A percentile compares a stretch with the other conserved stretches of the same genome.
Evolutionary conservation across 192 early-diverging fungal species (phyloP).

Genomic region (Obelidium mucronatum): DNA sequence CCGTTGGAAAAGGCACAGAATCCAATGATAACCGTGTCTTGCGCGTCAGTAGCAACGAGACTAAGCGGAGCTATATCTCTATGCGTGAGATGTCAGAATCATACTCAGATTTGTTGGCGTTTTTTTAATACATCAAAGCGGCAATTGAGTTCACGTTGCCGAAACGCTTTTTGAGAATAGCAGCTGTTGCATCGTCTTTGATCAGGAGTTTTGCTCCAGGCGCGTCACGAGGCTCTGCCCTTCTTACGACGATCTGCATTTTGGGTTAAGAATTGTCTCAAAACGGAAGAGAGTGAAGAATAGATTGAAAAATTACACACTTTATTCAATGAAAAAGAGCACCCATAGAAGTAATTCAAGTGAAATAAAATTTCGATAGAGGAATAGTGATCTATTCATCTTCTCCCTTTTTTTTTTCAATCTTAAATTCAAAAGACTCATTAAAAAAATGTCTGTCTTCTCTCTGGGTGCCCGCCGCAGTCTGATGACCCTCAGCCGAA

Average conservation of each 20-base stretch:
- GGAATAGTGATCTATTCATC: no score
- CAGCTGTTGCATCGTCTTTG: conserved; percentile 24
- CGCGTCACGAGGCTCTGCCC: conserved; percentile 49
- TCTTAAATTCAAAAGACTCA: no score
- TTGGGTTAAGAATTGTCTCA: neutral
- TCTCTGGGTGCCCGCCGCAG: no score
- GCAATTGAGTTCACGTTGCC: conserved; percentile 46
- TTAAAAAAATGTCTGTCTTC: no score
- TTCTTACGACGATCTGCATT: conserved; percentile 36
- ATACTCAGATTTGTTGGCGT: no score
- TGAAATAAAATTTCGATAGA: no score
- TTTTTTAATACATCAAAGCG: conserved; percentile 52
- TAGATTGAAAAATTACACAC: no score
- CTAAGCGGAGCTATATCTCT: conserved; percentile 46
- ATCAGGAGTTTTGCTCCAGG: conserved; percentile 41
- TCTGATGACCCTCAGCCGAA: no score
- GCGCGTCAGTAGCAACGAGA: conserved; percentile 42
- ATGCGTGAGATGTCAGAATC: no score
- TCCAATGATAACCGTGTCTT: conserved; percentile 38
- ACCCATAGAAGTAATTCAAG: no score
- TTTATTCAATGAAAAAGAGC: no score
- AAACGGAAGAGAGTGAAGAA: neutral
- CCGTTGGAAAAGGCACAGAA: conserved; percentile 49
- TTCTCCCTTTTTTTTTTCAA: no score
- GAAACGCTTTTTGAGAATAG: conserved; percentile 47